These are phyloP conservation scores for Teratosphaeria pseudoeucalypti DNA, from an alignment of 2,329 filamentous ascomycete genomes.

Conservation along the genomic window DNA sequence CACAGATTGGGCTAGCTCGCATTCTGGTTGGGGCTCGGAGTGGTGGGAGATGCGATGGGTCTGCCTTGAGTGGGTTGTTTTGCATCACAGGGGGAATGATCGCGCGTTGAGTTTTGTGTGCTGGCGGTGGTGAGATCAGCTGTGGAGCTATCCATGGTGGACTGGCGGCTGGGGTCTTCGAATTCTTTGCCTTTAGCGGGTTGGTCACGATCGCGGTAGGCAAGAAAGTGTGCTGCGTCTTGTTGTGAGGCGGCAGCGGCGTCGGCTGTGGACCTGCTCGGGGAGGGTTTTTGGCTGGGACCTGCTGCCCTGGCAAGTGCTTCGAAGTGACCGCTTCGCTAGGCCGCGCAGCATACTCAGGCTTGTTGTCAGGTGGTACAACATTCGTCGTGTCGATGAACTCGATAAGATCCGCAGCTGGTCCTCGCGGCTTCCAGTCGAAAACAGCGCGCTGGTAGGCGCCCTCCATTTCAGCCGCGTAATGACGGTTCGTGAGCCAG, in stretches of 20 bases:
- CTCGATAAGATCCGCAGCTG: constrained; percentile 5
- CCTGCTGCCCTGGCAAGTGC: neutral
- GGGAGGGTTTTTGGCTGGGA: neutral
- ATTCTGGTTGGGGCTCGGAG: neutral
- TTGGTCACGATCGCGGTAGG: neutral
- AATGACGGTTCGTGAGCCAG: constrained; percentile 47
- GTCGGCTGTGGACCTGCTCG: neutral
- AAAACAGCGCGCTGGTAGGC: constrained; percentile 40
- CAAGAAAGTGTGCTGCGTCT: neutral
- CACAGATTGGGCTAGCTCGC: neutral
- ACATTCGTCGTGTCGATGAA: constrained; percentile 8
- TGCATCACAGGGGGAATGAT: neutral
- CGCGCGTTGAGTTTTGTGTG: neutral
- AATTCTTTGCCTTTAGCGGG: neutral
- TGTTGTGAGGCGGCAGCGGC: neutral
- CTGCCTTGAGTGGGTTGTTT: neutral
- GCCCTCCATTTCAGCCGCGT: constrained; percentile 37
- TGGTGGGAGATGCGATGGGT: neutral
- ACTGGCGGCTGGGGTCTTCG: neutral
- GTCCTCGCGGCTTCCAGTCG: constrained; percentile 37
- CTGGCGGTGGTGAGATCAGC: neutral
- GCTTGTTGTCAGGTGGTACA: neutral
- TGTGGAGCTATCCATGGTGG: neutral
- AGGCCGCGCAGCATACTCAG: neutral
- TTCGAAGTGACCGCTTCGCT: neutral